Evolutionary conservation across 306 rosid genomes (phyloP).

Genomic region (Quercus suber): DNA sequence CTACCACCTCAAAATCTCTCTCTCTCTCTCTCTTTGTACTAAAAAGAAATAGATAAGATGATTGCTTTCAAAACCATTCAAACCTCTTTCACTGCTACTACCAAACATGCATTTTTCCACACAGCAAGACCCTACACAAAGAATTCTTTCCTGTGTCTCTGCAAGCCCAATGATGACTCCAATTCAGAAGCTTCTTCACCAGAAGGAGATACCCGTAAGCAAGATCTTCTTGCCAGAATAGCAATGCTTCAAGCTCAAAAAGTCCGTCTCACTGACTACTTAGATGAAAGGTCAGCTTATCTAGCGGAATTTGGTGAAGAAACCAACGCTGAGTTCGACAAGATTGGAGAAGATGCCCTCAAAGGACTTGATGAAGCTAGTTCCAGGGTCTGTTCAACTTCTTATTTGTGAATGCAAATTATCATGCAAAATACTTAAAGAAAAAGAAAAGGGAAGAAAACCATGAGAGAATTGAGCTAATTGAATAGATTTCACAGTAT

Average conservation of each 20-base stretch:
- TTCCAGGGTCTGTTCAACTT: slow-evolving; percentile 50
- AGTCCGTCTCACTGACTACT: slow-evolving; percentile 64
- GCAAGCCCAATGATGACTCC: slow-evolving; percentile 60
- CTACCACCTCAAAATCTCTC: background rate
- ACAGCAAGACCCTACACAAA: slow-evolving; percentile 27
- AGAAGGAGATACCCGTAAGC: slow-evolving; percentile 64
- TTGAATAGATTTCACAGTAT: too few relatives aligned
- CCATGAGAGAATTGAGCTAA: too few relatives aligned
- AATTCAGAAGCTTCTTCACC: slow-evolving; percentile 47
- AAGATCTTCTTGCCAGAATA: slow-evolving; percentile 72
- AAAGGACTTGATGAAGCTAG: slow-evolving; percentile 79
- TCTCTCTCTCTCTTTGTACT: background rate
- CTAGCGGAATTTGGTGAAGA: slow-evolving; percentile 77
- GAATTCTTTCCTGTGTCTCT: slow-evolving; percentile 36
- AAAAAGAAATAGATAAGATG: slow-evolving; percentile 38
- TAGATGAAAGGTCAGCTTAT: slow-evolving; percentile 76
- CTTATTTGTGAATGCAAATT: slow-evolving; percentile 20
- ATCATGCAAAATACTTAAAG: slow-evolving; percentile 6
- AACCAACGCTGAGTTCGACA: slow-evolving; percentile 69
- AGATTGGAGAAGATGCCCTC: slow-evolving; percentile 81
- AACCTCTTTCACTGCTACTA: slow-evolving; percentile 39
- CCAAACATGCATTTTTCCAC: slow-evolving; percentile 14
- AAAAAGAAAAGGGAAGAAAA: slow-evolving; percentile 2
- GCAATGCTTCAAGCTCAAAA: slow-evolving; percentile 79
- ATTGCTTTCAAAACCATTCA: slow-evolving; percentile 55